A percentile compares a stretch with the other conserved stretches of the same genome.
Conservation (phyloP, 2,329 filamentous ascomycete species). For the Fusarium staphyleae region DNA sequence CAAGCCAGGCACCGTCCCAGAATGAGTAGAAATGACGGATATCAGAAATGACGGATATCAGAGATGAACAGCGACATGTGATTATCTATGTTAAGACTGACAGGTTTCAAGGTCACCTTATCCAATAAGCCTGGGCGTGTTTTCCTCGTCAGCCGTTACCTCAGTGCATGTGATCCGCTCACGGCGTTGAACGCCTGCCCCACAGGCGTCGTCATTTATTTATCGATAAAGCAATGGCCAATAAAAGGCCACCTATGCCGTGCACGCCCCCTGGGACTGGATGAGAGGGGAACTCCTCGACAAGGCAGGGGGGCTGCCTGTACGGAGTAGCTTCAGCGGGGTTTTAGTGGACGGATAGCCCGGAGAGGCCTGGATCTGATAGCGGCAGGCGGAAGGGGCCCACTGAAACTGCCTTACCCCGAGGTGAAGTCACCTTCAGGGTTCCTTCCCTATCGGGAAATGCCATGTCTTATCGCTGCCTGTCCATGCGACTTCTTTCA, state of each 20-base stretch:
- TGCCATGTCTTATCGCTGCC: conserved; percentile 30
- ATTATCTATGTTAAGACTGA: conserved; percentile 8
- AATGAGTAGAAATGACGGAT: neutral
- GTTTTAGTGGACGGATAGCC: too few relatives aligned
- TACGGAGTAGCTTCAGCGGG: too few relatives aligned
- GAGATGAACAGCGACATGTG: conserved; percentile 10
- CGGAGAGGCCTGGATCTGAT: too few relatives aligned
- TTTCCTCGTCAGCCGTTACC: conserved; percentile 33
- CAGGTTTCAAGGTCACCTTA: conserved; percentile 24
- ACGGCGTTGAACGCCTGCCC: conserved; percentile 26
- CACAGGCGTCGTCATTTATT: conserved; percentile 36
- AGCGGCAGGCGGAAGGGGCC: conserved; percentile 23
- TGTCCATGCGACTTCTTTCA: conserved; percentile 22
- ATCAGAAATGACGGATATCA: neutral
- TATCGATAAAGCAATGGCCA: conserved; percentile 34
- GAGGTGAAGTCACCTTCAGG: conserved; percentile 26
- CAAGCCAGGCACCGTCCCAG: too few relatives aligned
- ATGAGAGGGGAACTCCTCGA: neutral
- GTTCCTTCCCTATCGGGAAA: conserved; percentile 33
- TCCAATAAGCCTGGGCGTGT: neutral
- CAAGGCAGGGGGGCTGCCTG: conserved; percentile 3
- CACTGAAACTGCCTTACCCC: neutral
- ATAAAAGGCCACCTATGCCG: conserved; percentile 1
- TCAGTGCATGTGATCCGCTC: conserved; percentile 39
- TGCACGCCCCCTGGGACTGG: conserved; percentile 3